Base-by-base conservation (phyloP, 1,284 basidiomycete species). In the Pyrrhoderma noxium region DNA sequence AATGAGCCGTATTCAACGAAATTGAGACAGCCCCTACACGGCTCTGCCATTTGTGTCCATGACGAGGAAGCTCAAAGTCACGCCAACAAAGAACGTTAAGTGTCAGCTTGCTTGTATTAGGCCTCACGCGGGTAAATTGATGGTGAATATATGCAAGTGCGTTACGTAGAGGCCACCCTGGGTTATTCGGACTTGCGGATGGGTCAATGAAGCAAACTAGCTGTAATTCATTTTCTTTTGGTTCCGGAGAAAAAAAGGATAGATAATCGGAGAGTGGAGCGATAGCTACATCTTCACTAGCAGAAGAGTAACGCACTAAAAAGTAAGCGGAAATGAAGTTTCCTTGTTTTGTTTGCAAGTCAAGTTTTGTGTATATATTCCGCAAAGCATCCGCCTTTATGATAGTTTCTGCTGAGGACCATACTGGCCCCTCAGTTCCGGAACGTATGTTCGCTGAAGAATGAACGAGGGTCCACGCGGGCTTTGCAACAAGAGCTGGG, bases 131-230 rank as follows among this genome's bases (percentile, higher is more conserved):
- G 0, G 72, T 62, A 58, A 85, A 74, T 9, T 75, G 67, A 5
- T 73, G 70, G 21, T 76, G 73, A 14, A 97, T 79, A 67, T 86
- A 93, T 23, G 87, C 80, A 11, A 99, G 82, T 38, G 95, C 75
- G 62, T 98, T 99, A 38, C 95, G 85, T 4, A 98, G 73, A 0
- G 92, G 90, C 95, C 96, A 99, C 16, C 95, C 95, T 0, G 93
- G 92, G 56, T 88, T 85, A 1, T 77, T 65, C 0, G 81, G 71
- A 35, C 80, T 72, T 0, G 90, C 81, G 0, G 93, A 96, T 0
- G 95, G 91, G 64, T 99, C 95, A 44, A 91, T 65, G 67, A 98
- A 95, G 2, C 74, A 81, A 11, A 96, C 65, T 1, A 77, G 73
- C 51, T 76, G 78, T 76, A 91, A 62, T 16, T 45, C 25, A 5